Evolutionary conservation across 306 rosid genomes (phyloP).

Genomic region (Prunus mongolica): DNA sequence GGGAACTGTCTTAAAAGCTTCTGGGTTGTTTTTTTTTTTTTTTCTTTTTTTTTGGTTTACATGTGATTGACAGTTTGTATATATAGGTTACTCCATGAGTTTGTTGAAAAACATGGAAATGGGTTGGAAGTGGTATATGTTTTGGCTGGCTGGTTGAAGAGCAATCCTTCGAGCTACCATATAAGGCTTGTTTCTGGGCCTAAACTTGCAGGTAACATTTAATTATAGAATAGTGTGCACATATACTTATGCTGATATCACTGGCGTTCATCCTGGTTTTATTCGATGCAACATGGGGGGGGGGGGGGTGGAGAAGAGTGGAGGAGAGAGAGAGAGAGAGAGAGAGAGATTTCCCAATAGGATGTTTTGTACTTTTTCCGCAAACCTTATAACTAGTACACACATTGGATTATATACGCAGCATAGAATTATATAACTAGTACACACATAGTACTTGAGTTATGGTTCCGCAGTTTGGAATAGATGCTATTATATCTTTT

Average conservation of each 20-base stretch:
- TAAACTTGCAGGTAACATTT: conserved; percentile 64
- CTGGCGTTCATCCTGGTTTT: too few relatives aligned
- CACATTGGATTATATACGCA: background rate
- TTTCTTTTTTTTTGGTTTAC: background rate
- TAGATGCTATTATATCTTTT: background rate
- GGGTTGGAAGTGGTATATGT: conserved; percentile 75
- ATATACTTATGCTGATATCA: background rate
- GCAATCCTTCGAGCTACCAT: conserved; percentile 54
- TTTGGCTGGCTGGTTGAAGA: conserved; percentile 89
- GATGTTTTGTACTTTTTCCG: background rate
- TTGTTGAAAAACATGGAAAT: conserved; percentile 62
- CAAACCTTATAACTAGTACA: background rate
- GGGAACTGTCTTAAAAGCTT: background rate
- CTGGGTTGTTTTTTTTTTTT: background rate
- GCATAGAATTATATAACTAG: background rate
- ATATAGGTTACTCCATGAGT: conserved; percentile 80
- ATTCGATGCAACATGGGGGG: too few relatives aligned
- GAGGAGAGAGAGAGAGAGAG: background rate
- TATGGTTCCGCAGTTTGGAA: background rate
- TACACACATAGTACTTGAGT: background rate
- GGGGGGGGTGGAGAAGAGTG: too few relatives aligned
- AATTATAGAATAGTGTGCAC: background rate
- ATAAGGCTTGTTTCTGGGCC: conserved; percentile 70
- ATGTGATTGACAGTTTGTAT: conserved; percentile 19
- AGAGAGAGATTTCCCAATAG: background rate